Evolutionary conservation across 2,329 filamentous ascomycete species (phyloP), one percentile per base, ranked within the genome.

Genomic region (Herpotrichia juniperi): DNA sequence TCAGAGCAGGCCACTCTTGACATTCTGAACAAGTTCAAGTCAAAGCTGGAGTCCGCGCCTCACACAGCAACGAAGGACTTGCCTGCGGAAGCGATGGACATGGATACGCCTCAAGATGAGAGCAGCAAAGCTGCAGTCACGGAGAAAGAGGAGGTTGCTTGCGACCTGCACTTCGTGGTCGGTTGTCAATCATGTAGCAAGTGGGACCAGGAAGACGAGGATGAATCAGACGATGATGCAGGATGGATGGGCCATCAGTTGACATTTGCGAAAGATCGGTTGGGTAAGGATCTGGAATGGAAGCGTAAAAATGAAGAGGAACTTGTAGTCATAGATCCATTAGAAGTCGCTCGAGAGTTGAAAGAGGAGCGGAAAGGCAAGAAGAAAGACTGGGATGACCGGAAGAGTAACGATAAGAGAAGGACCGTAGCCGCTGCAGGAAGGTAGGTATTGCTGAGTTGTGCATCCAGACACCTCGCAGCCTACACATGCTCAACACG

Each of bases 151-250:
- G 72, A 69, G 55, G 81, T 82, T 16, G 87, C 87, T 2, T 99
- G 94, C 68, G 94, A 97, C 71, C 77, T 99, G 30, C 94, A 99
- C 72, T 99, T 97, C 73, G 96, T 99, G 57, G 90, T 89, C 43
- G 90, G 96, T 64, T 99, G 94, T 73, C 91, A 96, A 69, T 96
- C 91, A 39, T 97, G 94, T 73, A 86, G 85, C 52, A 84, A 88
- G 0, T 96, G 93, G 91, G 89, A 96, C 17, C 86, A 89, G 57
- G 87, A 85, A 22, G 79, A 85, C 48, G 79, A 83, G 32, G 82
- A 81, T 28, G 85, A 87, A 46, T 86, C 83, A 30, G 75, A 76
- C 2, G 78, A 79, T 14, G 79, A 80, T 46, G 80, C 83, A 43
- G 87, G 86, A 7, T 97, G 93, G 93, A 90, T 97, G 86, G 85